A percentile compares a stretch with the other conserved stretches of the same genome.
These are phyloP conservation scores for Fusarium veterinarium DNA, from an alignment of 2,329 filamentous ascomycete species.

Conservation along the genomic window DNA sequence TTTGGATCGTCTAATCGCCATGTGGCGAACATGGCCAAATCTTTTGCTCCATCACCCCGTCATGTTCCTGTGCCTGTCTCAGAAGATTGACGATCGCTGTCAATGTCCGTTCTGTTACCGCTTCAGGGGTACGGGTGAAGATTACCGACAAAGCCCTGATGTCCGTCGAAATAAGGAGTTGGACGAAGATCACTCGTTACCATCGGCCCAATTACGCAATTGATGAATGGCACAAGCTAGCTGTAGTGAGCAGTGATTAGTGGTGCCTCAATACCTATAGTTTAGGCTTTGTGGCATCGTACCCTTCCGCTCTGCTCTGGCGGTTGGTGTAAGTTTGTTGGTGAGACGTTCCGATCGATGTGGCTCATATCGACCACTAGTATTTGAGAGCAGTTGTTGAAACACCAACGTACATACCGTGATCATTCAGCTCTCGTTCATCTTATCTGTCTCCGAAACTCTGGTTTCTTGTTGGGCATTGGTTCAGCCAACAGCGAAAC, in stretches of 20 bases:
- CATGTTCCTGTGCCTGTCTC: slow-evolving; percentile 31
- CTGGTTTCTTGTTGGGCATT: slow-evolving; percentile 3
- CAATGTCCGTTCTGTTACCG: slow-evolving; percentile 17
- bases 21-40: slow-evolving; percentile 35
- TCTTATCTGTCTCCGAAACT: slow-evolving; percentile 9
- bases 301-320: not conserved
- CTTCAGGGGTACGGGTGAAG: slow-evolving; percentile 19
- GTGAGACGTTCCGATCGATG: slow-evolving; percentile 17
- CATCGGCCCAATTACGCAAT: slow-evolving; percentile 6
- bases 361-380: slow-evolving; percentile 16
- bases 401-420: slow-evolving; percentile 6
- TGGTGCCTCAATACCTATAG: not conserved
- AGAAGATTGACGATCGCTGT: slow-evolving; percentile 23
- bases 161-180: slow-evolving; percentile 11
- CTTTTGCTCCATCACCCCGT: not conserved
- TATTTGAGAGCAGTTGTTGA: not conserved
- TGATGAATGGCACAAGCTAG: not conserved
- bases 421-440: not conserved
- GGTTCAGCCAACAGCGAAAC: not conserved
- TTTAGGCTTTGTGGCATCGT: slow-evolving; percentile 20
- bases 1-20: slow-evolving; percentile 33
- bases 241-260: not conserved
- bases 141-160: slow-evolving; percentile 11
- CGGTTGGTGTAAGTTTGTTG: slow-evolving; percentile 15
- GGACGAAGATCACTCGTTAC: slow-evolving; percentile 6